These are phyloP conservation scores for Stromatinia cepivora DNA, from an alignment of 2,329 filamentous ascomycete genomes.

Conservation along the genomic window DNA sequence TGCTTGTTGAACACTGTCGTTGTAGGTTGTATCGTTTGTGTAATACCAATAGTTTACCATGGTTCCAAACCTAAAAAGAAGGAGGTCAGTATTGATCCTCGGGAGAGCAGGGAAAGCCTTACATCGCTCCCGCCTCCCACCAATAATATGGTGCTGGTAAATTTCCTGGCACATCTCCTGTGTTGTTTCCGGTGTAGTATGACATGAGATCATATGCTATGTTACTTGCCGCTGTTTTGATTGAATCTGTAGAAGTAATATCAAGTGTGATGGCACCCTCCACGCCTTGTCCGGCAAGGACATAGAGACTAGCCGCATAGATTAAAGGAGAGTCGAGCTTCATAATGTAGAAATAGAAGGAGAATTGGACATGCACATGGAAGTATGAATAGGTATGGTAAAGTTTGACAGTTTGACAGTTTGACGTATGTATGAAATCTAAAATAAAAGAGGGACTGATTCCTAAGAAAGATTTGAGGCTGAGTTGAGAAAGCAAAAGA, in stretches of 20 bases:
- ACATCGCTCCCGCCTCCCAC: conserved; percentile 52
- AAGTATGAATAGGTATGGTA: neutral
- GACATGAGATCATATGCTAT: conserved; percentile 51
- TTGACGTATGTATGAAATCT: conserved; percentile 8
- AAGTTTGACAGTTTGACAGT: conserved; percentile 3
- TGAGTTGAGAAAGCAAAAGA: conserved; percentile 15
- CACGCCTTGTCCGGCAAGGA: conserved; percentile 21
- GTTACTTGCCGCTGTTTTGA: conserved; percentile 36
- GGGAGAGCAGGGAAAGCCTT: conserved; percentile 37
- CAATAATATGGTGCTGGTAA: conserved; percentile 43
- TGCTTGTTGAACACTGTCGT: conserved; percentile 55
- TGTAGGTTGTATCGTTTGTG: conserved; percentile 68
- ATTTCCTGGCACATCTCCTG: conserved; percentile 50
- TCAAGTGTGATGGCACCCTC: conserved; percentile 21
- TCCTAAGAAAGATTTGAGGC: conserved; percentile 1
- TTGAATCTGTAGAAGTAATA: conserved; percentile 33
- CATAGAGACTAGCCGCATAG: conserved; percentile 11
- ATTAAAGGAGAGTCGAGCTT: conserved; percentile 13
- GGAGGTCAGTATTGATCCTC: neutral
- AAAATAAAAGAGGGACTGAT: conserved; percentile 19
- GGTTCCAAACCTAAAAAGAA: conserved; percentile 47
- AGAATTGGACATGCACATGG: conserved; percentile 1
- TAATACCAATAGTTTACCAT: conserved; percentile 82
- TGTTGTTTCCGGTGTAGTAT: conserved; percentile 51
- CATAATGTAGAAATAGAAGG: conserved; percentile 7